These are phyloP conservation scores for Tephrocybe sp. DNA, from an alignment of 768 basidiomycete species.

Conservation along the genomic window DNA sequence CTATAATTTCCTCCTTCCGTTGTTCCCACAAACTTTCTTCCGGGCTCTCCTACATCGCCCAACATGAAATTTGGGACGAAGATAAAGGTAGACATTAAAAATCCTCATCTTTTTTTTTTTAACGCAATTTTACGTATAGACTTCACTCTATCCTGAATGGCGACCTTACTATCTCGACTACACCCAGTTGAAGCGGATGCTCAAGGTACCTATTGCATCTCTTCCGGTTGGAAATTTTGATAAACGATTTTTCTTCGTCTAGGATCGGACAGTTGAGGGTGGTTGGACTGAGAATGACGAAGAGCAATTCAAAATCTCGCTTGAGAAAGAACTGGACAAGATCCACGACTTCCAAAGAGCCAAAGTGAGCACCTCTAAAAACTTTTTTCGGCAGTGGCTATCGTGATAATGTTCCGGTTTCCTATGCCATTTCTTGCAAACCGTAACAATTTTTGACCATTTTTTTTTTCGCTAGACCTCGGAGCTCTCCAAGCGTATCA, in stretches of 20 bases:
- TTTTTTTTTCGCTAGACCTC: constrained; percentile 49
- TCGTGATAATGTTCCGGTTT: too few species aligned
- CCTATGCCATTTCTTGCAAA: too few species aligned
- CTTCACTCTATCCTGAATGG: constrained; percentile 88
- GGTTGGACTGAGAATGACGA: constrained; percentile 81
- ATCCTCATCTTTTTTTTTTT: neutral
- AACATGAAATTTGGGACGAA: constrained; percentile 81
- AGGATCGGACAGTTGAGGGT: constrained; percentile 44
- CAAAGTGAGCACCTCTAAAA: constrained; percentile 73
- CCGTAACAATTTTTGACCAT: too few species aligned
- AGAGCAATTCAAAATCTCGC: constrained; percentile 70
- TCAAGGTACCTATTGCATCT: constrained; percentile 54
- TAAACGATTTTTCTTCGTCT: constrained; percentile 6
- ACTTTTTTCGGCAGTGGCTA: too few species aligned
- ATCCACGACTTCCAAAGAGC: constrained; percentile 89
- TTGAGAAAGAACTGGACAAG: constrained; percentile 89
- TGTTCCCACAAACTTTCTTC: neutral
- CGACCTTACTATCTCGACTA: constrained; percentile 89
- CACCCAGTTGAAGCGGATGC: constrained; percentile 81
- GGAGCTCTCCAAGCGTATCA: constrained; percentile 80
- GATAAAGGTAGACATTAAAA: constrained; percentile 38
- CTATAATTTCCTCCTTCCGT: neutral
- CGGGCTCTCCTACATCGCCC: neutral
- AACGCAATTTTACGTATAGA: constrained; percentile 37
- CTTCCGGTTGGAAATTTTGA: neutral